Evolutionary conservation across 306 rosid species (phyloP).

Genomic region (Ziziphus jujuba): DNA sequence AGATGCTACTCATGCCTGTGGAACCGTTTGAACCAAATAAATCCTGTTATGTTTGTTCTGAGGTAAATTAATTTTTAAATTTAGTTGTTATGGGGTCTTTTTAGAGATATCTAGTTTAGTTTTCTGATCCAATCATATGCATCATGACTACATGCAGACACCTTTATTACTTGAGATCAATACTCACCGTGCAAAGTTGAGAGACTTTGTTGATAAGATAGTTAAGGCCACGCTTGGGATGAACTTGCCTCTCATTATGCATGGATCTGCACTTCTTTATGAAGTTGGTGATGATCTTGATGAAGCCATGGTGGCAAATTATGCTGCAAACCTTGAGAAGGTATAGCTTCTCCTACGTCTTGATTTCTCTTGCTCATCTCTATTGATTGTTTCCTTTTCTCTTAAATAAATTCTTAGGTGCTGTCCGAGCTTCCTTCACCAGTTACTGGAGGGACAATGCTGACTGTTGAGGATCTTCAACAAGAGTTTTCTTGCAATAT

Average conservation of each 20-base stretch:
- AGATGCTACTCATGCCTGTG: slow-evolving; percentile 94
- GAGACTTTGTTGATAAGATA: slow-evolving; percentile 83
- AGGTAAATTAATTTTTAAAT: slow-evolving; percentile 43
- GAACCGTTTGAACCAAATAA: slow-evolving; percentile 92
- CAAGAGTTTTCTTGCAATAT: slow-evolving; percentile 85
- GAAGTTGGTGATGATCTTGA: slow-evolving; percentile 97
- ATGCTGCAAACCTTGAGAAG: slow-evolving; percentile 87
- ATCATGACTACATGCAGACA: slow-evolving; percentile 52
- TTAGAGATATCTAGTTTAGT: slow-evolving; percentile 7
- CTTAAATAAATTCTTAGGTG: slow-evolving; percentile 46
- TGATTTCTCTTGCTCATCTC: background rate
- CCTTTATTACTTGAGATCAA: slow-evolving; percentile 86
- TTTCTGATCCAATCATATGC: slow-evolving; percentile 10
- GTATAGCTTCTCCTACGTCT: slow-evolving; percentile 36
- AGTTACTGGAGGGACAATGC: slow-evolving; percentile 69
- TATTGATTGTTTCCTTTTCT: background rate
- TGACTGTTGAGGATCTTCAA: slow-evolving; percentile 79
- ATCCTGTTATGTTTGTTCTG: slow-evolving; percentile 97
- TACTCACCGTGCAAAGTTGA: slow-evolving; percentile 69
- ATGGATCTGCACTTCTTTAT: slow-evolving; percentile 69
- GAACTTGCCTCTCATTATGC: slow-evolving; percentile 83
- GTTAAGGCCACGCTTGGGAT: slow-evolving; percentile 90
- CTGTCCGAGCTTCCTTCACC: slow-evolving; percentile 87
- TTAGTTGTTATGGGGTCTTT: background rate
- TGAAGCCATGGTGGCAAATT: slow-evolving; percentile 65